phyloP scores from a whole-genome alignment of 306 rosid species.

The Sesbania bispinosa region DNA sequence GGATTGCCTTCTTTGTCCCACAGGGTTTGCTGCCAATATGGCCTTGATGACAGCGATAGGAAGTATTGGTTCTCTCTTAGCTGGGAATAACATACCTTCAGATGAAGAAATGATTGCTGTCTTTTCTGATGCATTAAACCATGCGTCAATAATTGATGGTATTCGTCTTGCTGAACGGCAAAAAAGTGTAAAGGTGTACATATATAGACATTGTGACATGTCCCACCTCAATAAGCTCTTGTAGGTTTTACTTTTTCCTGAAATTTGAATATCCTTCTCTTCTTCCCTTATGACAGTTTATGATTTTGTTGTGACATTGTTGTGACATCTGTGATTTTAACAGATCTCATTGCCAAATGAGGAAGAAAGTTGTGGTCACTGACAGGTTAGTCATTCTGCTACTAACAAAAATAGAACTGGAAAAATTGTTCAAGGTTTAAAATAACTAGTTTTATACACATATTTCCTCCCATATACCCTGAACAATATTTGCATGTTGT shows the following conservation, averaged over 20 bases:
- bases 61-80: slow-evolving; percentile 70
- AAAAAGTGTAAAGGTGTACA: slow-evolving; percentile 57
- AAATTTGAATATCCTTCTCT: neutral
- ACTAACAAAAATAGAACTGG: slow-evolving; percentile 8
- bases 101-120: slow-evolving; percentile 70
- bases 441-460: neutral
- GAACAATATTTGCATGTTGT: neutral
- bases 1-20: slow-evolving; percentile 99
- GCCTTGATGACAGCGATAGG: slow-evolving; percentile 88
- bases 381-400: slow-evolving; percentile 59
- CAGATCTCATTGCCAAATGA: slow-evolving; percentile 70
- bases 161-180: slow-evolving; percentile 84
- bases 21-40: slow-evolving; percentile 99
- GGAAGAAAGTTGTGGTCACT: slow-evolving; percentile 86
- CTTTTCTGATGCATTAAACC: slow-evolving; percentile 85
- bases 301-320: slow-evolving; percentile 4
- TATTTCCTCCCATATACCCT: neutral
- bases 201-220: slow-evolving; percentile 93
- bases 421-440: slow-evolving; percentile 11
- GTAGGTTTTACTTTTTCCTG: slow-evolving; percentile 61
- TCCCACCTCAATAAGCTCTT: slow-evolving; percentile 69
- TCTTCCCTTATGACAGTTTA: slow-evolving; percentile 21
- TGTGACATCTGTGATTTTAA: slow-evolving; percentile 26
- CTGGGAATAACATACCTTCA: slow-evolving; percentile 46
- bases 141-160: slow-evolving; percentile 95